Evolutionary conservation across 306 rosid genomes (phyloP), one percentile per base, ranked within the genome.

Genomic region (Cucumis cinereus): DNA sequence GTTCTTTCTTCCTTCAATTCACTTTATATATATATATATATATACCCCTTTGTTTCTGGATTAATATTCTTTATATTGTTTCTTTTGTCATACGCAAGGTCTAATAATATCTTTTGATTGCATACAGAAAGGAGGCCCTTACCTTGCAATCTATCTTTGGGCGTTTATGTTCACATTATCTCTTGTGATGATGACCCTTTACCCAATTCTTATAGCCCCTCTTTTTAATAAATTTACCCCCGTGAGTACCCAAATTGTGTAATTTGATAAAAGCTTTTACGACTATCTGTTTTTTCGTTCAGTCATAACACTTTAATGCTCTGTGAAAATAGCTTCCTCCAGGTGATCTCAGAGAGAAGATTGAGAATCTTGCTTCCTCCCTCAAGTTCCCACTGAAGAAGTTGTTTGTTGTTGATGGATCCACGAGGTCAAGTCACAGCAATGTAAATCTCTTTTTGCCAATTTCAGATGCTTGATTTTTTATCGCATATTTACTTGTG

Each of bases 381-480:
- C 98, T 94, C 67, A 87, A 83, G 76, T 94, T 91, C 85, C 98
- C 98, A 12, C 79, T 94, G 80, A 90, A 85, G 93, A 94, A 94
- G 91, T 57, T 94, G 86, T 94, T 94, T 78, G 95, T 94, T 70
- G 91, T 94, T 33, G 98, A 94, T 85, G 98, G 98, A 73, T 94
- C 98, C 70, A 94, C 96, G 58, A 90, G 98, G 86, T 94, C 98
- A 78, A 94, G 97, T 78, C 98, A 94, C 85, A 94, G 98, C 91
- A 94, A 94, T 90, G 98, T 94, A 82, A 91, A 92, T 64, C 73
- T 80, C 78, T 49, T 76, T 38, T 70, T 26, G 38, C 38, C 33
- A 0, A 70, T 62, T 82, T 69, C 74, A n/a, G 30, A 59, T 72
- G n/a, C 62, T 79, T 45, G 53, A 53, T 24, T 74, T 72, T 8